Percentiles rank a stretch among this genome's conserved stretches.
Evolutionary conservation across 176 grass and related monocot genomes (phyloP).

Genomic region (Hsuehochloa calcarea): DNA sequence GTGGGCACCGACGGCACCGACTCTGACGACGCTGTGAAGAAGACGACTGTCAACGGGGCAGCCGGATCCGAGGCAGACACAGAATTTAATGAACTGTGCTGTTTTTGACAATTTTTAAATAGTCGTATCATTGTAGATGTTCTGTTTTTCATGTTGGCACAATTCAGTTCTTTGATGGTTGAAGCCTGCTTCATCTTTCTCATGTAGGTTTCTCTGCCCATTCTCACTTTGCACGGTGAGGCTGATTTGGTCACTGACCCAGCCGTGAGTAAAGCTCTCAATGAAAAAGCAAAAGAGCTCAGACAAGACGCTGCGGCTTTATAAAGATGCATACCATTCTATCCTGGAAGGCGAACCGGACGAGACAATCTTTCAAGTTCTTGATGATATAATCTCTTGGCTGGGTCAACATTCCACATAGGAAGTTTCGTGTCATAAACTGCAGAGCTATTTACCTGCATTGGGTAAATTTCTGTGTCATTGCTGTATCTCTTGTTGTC

Average conservation of each 20-base stretch:
- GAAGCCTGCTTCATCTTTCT: not conserved
- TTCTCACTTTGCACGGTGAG: constrained; percentile 86
- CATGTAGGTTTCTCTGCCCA: constrained; percentile 78
- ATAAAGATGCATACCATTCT: constrained; percentile 70
- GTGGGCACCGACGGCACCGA: too few relatives aligned
- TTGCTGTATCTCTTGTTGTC: not conserved
- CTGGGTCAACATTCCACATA: constrained; percentile 56
- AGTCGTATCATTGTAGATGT: not conserved
- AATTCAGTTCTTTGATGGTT: not conserved
- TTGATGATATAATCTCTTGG: constrained; percentile 85
- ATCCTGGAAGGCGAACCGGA: constrained; percentile 90
- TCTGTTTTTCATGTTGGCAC: not conserved
- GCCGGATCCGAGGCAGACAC: not conserved
- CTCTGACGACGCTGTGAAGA: too few relatives aligned
- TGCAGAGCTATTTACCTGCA: not conserved
- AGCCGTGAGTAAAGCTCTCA: constrained; percentile 87
- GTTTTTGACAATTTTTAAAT: not conserved
- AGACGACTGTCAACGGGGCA: not conserved
- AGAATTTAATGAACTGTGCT: not conserved
- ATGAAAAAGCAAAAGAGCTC: constrained; percentile 74
- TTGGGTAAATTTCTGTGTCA: not conserved
- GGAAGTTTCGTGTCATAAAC: constrained; percentile 34
- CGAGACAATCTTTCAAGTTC: constrained; percentile 74
- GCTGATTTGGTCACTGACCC: constrained; percentile 81
- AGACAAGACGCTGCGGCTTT: constrained; percentile 80